Evolutionary conservation across 2,329 filamentous ascomycete genomes (phyloP), one percentile per base, ranked within the genome.

Genomic region (Penicillium sumatraense): DNA sequence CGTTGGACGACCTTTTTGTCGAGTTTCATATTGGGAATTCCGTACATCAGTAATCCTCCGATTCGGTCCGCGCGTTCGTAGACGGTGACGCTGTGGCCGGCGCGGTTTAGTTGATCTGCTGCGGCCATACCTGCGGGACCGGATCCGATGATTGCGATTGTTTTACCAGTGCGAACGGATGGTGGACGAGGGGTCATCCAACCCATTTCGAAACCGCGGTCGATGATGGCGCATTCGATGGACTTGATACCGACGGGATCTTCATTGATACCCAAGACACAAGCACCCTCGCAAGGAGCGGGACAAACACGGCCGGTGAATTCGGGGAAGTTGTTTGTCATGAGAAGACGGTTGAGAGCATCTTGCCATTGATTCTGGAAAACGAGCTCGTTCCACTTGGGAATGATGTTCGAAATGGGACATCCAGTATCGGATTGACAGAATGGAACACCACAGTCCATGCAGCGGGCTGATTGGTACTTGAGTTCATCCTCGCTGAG

Each of bases 1-100:
- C 93, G 90, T 82, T 97, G 93, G 57, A 98, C 93, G 61, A 97
- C 88, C 72, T 91, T 91, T 84, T 98, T 98, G 81, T 98, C 93
- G 38, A 98, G 89, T 82, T 98, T 98, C 93, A 98, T 98, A 82
- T 98, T 98, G 64, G 93, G 93, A 65, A 98, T 98, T 65, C 93
- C 93, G 72, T 98, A 97, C 93, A 97, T 97, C 69, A 98, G 85
- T 52, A 98, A 83, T 75, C 93, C 93, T 78, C 93, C 93, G 54
- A 89, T 81, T 62, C 93, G 91, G 72, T 98, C 93, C 57, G 92
- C 86, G 62, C 93, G 91, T 83, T 98, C 93, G 70, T 95, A 97
- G 16, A 98, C 86, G 11, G 91, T 96, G 51, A 97, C 91, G 4
- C 73, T 79, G 78, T 98, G 93, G 24, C 93, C 93, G 66, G 90